Evolutionary conservation across 2,329 filamentous ascomycete genomes (phyloP).

Genomic region (Claviceps africana): DNA sequence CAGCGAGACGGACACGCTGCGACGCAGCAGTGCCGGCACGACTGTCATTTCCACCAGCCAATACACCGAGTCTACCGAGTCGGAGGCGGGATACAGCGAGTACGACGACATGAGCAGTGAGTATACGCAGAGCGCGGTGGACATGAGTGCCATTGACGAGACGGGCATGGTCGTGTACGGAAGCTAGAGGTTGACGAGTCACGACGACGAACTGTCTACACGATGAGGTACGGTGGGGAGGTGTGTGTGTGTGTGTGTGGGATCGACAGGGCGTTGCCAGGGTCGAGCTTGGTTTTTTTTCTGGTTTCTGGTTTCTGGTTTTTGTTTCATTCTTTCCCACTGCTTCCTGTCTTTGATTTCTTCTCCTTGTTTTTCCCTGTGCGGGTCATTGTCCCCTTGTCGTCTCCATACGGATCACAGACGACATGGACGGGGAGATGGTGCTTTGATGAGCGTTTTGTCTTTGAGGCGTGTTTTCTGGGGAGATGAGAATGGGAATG

Average conservation of each 20-base stretch:
- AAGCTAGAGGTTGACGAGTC: not conserved
- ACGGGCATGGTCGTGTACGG: slow-evolving; percentile 24
- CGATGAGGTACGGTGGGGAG: not conserved
- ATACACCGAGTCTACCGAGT: slow-evolving; percentile 17
- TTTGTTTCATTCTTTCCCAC: not conserved
- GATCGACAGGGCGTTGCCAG: not conserved
- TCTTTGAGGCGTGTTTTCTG: not conserved
- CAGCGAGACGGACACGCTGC: slow-evolving; percentile 38
- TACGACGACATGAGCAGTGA: slow-evolving; percentile 31
- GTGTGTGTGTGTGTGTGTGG: too few species aligned
- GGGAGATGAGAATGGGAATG: not conserved
- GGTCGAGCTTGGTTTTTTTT: too few species aligned
- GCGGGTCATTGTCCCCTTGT: not conserved
- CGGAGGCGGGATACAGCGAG: slow-evolving; percentile 23
- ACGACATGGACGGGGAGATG: not conserved
- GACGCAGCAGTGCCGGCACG: slow-evolving; percentile 33
- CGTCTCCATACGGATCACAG: not conserved
- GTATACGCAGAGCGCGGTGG: slow-evolving; percentile 31
- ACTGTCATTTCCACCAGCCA: slow-evolving; percentile 31
- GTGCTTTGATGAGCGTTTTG: not conserved
- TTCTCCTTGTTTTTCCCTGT: too few species aligned
- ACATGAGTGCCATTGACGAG: slow-evolving; percentile 9
- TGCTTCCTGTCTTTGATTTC: too few species aligned
- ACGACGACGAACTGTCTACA: not conserved
- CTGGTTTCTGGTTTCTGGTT: too few species aligned